Evolutionary conservation across 257 asterid species (phyloP), one percentile per base, ranked within the genome.

Genomic region (Perilla frutescens): DNA sequence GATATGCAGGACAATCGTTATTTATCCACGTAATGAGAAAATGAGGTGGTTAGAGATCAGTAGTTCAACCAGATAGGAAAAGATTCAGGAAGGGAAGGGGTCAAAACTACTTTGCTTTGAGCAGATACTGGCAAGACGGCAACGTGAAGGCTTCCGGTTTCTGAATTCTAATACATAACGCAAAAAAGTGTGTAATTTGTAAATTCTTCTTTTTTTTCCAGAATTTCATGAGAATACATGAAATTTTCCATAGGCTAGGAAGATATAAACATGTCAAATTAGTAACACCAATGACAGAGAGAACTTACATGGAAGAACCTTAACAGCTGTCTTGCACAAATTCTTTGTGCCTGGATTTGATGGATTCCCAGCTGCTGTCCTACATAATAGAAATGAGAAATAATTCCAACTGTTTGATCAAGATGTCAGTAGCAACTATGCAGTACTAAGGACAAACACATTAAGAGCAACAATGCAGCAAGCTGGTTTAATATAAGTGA

Each of bases 281-380:
- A 9, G 72, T 65, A 76, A 66, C 51, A 43, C 64, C 75, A 77
- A 58, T n/a, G 66, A 71, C 73, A 15, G 78, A 75, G 74, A 64
- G 70, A 73, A 79, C 90, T 82, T 86, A 88, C 90, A 65, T 36
- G 86, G 84, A 76, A 61, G 60, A 70, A 79, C 73, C 68, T 80
- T 81, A 37, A 68, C 80, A 56, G 82, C 9, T 39, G 76, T 82
- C 81, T 48, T 77, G 49, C 82, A 74, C 65, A 77, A 65, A 76
- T 74, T 77, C 80, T 78, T 79, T 55, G 78, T 69, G 31, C 71
- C 80, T 67, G 79, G 81, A 71, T 81, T 82, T 76, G 87, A 74
- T 77, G 78, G 80, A 61, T 69, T 83, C 77, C 81, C 92, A 53
- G 82, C 74, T 31, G 81, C 79, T 32, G 65, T 54, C 91, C 98